Percentiles rank a stretch among this genome's conserved stretches.
Evolutionary conservation across 768 basidiomycete genomes (phyloP).

Genomic region (Gymnopilus junonius): DNA sequence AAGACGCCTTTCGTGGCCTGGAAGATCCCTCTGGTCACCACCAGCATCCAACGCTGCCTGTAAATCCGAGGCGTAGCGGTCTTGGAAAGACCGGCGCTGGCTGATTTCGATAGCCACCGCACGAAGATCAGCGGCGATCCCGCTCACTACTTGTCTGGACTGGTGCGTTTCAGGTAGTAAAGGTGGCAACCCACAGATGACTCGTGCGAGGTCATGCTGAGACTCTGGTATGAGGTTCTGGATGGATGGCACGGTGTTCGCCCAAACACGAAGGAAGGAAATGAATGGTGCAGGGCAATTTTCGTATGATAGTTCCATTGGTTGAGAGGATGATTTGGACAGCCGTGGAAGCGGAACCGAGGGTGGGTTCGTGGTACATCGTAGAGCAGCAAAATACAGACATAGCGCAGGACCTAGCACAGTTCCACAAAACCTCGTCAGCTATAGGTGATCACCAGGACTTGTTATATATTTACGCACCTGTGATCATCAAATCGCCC

Average conservation of each 20-base stretch:
- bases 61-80: conserved; percentile 72
- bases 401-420: conserved; percentile 76
- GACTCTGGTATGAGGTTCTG: conserved; percentile 62
- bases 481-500: conserved; percentile 85
- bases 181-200: conserved; percentile 70
- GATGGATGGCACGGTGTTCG: conserved; percentile 63
- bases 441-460: neutral
- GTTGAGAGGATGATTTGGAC: conserved; percentile 43
- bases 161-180: conserved; percentile 37
- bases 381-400: conserved; percentile 83
- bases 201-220: conserved; percentile 75
- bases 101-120: conserved; percentile 89
- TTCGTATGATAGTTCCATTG: conserved; percentile 60
- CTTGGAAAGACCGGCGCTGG: conserved; percentile 83
- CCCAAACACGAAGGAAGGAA: conserved; percentile 77
- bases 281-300: conserved; percentile 77
- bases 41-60: conserved; percentile 82
- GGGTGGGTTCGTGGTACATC: conserved; percentile 75
- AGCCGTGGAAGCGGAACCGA: conserved; percentile 77
- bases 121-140: conserved; percentile 80
- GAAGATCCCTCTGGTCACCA: conserved; percentile 26
- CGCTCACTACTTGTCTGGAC: conserved; percentile 44
- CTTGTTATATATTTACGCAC: conserved; percentile 39
- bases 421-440: neutral
- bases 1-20: conserved; percentile 43